Percentiles rank a stretch among this genome's conserved stretches.
phyloP scores from a whole-genome alignment of 176 grass and related monocot species.

The Oryza nivara region DNA sequence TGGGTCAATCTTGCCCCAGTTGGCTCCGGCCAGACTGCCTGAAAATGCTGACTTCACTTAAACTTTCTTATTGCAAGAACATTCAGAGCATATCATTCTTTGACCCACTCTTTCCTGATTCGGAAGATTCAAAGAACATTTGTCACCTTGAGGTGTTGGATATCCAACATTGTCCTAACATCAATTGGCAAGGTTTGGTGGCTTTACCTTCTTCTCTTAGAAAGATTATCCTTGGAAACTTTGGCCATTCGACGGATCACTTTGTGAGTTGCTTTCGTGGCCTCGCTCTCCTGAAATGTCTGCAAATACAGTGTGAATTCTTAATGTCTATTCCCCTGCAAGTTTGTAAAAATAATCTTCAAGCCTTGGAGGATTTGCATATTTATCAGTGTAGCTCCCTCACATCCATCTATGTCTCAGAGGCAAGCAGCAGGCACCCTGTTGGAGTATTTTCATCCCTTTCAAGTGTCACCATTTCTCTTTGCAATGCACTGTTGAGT shows the following conservation, averaged over 20 bases:
- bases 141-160: background rate
- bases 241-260: too few relatives aligned
- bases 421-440: background rate
- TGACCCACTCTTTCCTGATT: background rate
- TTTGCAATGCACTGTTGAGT: background rate
- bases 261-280: too few relatives aligned
- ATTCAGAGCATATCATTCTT: background rate
- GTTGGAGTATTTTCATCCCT: background rate
- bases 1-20: background rate
- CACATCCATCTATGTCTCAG: background rate
- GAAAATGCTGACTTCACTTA: background rate
- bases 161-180: too few relatives aligned
- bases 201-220: too few relatives aligned
- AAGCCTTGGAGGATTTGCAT: background rate
- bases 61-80: fast-evolving
- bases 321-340: background rate
- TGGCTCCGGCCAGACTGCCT: background rate
- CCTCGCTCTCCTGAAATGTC: too few relatives aligned
- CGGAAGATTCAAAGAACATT: background rate
- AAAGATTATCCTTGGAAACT: too few relatives aligned
- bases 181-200: too few relatives aligned
- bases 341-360: background rate
- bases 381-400: background rate
- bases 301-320: background rate
- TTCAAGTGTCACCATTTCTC: background rate